Conservation (phyloP, 805 yeast species). For the Kuraishia ogatae region DNA sequence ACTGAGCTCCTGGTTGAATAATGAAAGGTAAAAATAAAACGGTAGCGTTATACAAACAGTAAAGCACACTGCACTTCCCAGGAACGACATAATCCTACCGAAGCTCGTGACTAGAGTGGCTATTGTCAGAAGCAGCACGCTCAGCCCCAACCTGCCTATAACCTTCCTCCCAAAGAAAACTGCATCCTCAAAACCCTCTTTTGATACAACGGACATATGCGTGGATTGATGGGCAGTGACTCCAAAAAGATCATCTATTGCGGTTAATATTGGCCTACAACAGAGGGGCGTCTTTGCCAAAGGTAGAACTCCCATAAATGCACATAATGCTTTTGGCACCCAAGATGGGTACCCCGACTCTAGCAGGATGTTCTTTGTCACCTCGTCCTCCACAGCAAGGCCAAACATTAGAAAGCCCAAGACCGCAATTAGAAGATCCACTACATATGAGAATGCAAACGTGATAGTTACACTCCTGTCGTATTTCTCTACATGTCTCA, state of each 20-base stretch:
- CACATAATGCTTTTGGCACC: slow-evolving; percentile 44
- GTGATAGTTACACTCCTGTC: slow-evolving; percentile 45
- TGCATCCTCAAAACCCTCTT: not conserved
- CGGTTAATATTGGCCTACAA: slow-evolving; percentile 73
- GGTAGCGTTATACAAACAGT: slow-evolving; percentile 76
- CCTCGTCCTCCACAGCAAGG: slow-evolving; percentile 36
- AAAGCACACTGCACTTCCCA: slow-evolving; percentile 78
- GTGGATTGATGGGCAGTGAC: not conserved
- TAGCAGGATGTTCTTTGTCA: slow-evolving; percentile 36
- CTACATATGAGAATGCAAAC: slow-evolving; percentile 47
- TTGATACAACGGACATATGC: not conserved
- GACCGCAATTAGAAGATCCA: slow-evolving; percentile 57
- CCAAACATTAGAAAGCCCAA: slow-evolving; percentile 62
- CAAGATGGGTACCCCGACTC: slow-evolving; percentile 39
- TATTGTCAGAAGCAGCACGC: slow-evolving; percentile 44
- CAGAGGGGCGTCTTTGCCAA: slow-evolving; percentile 78
- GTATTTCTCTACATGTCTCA: slow-evolving; percentile 58
- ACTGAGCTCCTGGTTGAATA: slow-evolving; percentile 38
- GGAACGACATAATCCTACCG: slow-evolving; percentile 70
- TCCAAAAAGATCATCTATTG: slow-evolving; percentile 37
- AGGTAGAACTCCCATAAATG: slow-evolving; percentile 73
- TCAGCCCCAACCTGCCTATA: slow-evolving; percentile 37
- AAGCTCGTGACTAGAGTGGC: slow-evolving; percentile 69
- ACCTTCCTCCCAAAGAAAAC: slow-evolving; percentile 2
- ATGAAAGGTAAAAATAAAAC: slow-evolving; percentile 54